Percentiles rank a stretch among this genome's conserved stretches.
These are phyloP conservation scores for Nemania diffusa DNA, from an alignment of 2,329 filamentous ascomycete species.

Conservation along the genomic window DNA sequence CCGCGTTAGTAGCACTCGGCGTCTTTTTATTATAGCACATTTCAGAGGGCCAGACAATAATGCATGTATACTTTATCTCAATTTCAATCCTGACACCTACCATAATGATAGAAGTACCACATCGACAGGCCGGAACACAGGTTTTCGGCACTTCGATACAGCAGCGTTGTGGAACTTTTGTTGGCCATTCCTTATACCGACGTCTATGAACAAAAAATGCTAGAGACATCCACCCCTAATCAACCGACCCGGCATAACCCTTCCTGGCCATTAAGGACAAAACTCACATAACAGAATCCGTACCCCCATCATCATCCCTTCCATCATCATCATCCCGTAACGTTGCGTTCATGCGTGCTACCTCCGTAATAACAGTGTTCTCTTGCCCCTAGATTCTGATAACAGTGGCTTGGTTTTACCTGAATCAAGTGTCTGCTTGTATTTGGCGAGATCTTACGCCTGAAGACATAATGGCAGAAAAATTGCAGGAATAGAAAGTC, in stretches of 20 bases:
- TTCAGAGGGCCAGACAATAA: slow-evolving; percentile 12
- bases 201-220: slow-evolving; percentile 41
- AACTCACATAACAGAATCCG: slow-evolving; percentile 29
- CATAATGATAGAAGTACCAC: neutral
- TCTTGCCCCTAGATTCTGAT: slow-evolving; percentile 10
- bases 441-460: slow-evolving; percentile 27
- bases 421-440: slow-evolving; percentile 24
- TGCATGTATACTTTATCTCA: slow-evolving; percentile 13
- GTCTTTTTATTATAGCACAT: slow-evolving; percentile 1
- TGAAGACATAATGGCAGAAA: slow-evolving; percentile 20
- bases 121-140: slow-evolving; percentile 6
- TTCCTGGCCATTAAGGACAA: slow-evolving; percentile 18
- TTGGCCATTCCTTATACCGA: slow-evolving; percentile 43
- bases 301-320: slow-evolving; percentile 20
- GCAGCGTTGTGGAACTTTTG: slow-evolving; percentile 31
- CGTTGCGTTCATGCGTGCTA: slow-evolving; percentile 23
- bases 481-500: slow-evolving; percentile 25
- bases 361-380: slow-evolving; percentile 13
- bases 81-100: neutral
- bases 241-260: slow-evolving; percentile 29
- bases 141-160: slow-evolving; percentile 1
- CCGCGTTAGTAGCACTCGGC: neutral
- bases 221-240: slow-evolving; percentile 32
- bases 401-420: slow-evolving; percentile 16
- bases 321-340: slow-evolving; percentile 29